phyloP scores from a whole-genome alignment of 495 filamentous ascomycete genomes.

The Aspergillus campestris region DNA sequence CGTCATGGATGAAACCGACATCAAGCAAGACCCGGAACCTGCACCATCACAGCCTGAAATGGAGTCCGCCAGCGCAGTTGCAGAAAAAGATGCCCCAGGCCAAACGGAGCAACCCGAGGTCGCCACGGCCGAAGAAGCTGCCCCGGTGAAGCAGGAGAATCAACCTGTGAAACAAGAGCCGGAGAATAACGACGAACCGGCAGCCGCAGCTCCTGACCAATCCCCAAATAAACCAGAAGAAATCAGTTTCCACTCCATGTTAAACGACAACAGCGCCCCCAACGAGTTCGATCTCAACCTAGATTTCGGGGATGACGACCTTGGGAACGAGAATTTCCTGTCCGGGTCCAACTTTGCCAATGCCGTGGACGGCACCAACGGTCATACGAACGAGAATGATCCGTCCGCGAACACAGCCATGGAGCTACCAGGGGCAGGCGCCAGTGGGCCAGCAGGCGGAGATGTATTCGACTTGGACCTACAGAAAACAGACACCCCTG shows the following conservation, averaged over 20 bases:
- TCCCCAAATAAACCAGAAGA: slow-evolving; percentile 19
- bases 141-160: slow-evolving; percentile 9
- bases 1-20: slow-evolving; percentile 22
- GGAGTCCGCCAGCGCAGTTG: not conserved
- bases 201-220: slow-evolving; percentile 10
- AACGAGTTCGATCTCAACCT: slow-evolving; percentile 41
- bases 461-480: slow-evolving; percentile 38
- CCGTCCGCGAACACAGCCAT: slow-evolving; percentile 17
- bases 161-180: slow-evolving; percentile 14
- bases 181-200: slow-evolving; percentile 13
- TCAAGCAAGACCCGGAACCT: slow-evolving; percentile 10
- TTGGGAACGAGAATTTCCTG: slow-evolving; percentile 37
- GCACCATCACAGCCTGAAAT: slow-evolving; percentile 10
- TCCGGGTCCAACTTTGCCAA: slow-evolving; percentile 27
- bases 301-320: slow-evolving; percentile 38
- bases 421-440: slow-evolving; percentile 19
- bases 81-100: slow-evolving; percentile 10
- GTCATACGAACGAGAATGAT: slow-evolving; percentile 10
- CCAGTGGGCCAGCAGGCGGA: slow-evolving; percentile 26
- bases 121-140: slow-evolving; percentile 5
- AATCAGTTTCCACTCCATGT: slow-evolving; percentile 32
- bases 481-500: slow-evolving; percentile 19
- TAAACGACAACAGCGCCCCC: slow-evolving; percentile 23
- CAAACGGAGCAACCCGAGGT: slow-evolving; percentile 1
- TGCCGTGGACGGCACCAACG: slow-evolving; percentile 8